These are phyloP conservation scores for Albatrellus ellisii DNA, from an alignment of 768 basidiomycete genomes.

Conservation along the genomic window DNA sequence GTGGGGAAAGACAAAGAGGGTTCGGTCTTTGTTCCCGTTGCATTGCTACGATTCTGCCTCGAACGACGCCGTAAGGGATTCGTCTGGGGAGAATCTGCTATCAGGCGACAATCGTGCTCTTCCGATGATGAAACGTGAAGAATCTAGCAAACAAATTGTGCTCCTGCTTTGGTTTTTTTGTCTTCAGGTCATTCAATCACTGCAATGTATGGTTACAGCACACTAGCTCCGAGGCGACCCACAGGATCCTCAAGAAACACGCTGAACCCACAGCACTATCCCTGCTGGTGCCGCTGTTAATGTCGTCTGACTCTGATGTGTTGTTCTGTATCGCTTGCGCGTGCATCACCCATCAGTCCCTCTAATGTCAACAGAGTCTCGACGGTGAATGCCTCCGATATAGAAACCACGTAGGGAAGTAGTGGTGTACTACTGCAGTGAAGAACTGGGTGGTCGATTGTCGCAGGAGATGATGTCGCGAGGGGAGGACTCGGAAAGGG, in stretches of 20 bases:
- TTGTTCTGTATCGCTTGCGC: background rate
- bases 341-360: background rate
- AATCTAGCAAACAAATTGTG: slow-evolving; percentile 63
- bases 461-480: too few relatives aligned
- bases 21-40: slow-evolving; percentile 31
- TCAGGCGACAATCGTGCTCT: slow-evolving; percentile 35
- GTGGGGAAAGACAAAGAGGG: slow-evolving; percentile 41
- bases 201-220: slow-evolving; percentile 49
- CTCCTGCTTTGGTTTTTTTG: background rate
- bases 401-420: too few relatives aligned
- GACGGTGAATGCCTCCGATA: too few relatives aligned
- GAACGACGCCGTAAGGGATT: too few relatives aligned
- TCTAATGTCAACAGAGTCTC: too few relatives aligned
- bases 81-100: slow-evolving; percentile 32
- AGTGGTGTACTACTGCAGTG: too few relatives aligned
- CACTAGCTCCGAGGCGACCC: slow-evolving; percentile 79
- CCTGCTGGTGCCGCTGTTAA: slow-evolving; percentile 25
- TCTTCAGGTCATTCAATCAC: background rate
- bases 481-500: too few relatives aligned
- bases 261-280: slow-evolving; percentile 80
- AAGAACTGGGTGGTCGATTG: too few relatives aligned
- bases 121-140: slow-evolving; percentile 64
- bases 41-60: too few relatives aligned
- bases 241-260: slow-evolving; percentile 93
- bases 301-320: background rate